Evolutionary conservation across 1,284 basidiomycete species (phyloP).

Genomic region (Melampsora larici-populina): DNA sequence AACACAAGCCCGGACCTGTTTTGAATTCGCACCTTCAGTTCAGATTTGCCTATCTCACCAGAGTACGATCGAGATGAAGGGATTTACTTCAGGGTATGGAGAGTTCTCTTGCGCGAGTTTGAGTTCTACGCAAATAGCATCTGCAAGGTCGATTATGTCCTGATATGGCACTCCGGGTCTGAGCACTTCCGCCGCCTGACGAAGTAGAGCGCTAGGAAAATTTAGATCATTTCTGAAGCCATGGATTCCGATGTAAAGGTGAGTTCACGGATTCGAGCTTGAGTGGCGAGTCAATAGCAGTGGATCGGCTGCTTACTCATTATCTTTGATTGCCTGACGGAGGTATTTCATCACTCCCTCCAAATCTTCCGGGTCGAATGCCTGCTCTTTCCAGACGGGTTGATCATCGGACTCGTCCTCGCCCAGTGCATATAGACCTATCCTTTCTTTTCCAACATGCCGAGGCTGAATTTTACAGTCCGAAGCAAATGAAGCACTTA

Average conservation of each 20-base stretch:
- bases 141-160: not conserved
- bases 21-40: no score
- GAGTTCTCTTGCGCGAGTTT: not conserved
- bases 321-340: conserved; percentile 21
- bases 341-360: conserved; percentile 27
- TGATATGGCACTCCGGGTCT: not conserved
- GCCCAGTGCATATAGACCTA: no score
- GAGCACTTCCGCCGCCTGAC: not conserved
- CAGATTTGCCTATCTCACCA: no score
- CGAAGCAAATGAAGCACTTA: no score
- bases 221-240: not conserved
- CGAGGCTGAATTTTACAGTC: no score
- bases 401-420: not conserved
- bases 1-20: not conserved
- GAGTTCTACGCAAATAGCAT: not conserved
- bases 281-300: not conserved
- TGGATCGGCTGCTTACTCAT: conserved; percentile 9
- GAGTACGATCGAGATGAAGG: not conserved
- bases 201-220: not conserved
- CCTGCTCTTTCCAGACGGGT: conserved; percentile 35
- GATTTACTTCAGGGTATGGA: conserved; percentile 5
- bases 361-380: conserved; percentile 29
- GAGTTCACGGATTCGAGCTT: not conserved
- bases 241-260: not conserved
- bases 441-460: no score